Conservation (phyloP, 2,329 filamentous ascomycete species). For the Phoma sp. region DNA sequence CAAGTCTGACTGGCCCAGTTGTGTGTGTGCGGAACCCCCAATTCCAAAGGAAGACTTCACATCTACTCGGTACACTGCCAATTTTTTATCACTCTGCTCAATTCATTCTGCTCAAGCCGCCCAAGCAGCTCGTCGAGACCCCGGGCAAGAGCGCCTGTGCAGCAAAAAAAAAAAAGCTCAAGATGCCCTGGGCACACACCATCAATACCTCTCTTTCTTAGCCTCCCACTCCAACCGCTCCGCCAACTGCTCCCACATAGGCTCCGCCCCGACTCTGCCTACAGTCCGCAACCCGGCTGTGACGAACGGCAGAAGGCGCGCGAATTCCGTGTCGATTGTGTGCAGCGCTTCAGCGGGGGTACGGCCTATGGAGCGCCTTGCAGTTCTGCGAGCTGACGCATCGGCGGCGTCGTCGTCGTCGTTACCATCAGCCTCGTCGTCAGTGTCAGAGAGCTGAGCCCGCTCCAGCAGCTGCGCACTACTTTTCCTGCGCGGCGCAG, state of each 20-base stretch:
- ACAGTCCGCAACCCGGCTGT: constrained; percentile 75
- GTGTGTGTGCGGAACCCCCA: no score
- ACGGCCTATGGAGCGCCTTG: not conserved
- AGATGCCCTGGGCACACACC: not conserved
- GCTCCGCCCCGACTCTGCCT: constrained; percentile 73
- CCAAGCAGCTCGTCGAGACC: no score
- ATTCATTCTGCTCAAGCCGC: no score
- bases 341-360: constrained; percentile 53
- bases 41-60: no score
- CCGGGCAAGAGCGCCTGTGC: no score
- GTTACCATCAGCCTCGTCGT: constrained; percentile 27
- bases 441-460: constrained; percentile 36
- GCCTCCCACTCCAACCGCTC: constrained; percentile 72
- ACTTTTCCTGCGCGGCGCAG: constrained; percentile 25
- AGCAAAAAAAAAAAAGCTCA: no score
- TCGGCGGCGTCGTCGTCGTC: constrained; percentile 32
- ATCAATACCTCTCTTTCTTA: constrained; percentile 11
- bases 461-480: constrained; percentile 19
- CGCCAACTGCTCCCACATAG: constrained; percentile 78
- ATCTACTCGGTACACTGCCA: no score
- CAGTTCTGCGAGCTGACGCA: not conserved
- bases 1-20: no score
- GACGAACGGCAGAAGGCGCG: constrained; percentile 71
- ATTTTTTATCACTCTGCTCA: no score
- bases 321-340: constrained; percentile 67